Conservation (phyloP, 306 rosid species). For the Dryas drummondii region DNA sequence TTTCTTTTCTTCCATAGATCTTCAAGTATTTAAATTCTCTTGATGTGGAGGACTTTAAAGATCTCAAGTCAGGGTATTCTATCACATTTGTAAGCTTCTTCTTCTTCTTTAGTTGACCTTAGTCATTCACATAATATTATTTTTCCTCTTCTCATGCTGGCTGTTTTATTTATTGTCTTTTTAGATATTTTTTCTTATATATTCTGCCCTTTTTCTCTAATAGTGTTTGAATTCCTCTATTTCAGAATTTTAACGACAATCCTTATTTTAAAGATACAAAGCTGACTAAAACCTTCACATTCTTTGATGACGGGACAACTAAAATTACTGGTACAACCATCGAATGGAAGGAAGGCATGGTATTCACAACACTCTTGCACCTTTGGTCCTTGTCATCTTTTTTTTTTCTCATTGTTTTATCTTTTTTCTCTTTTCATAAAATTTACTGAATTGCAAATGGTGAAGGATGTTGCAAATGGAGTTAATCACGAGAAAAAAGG, state of each 20-base stretch:
- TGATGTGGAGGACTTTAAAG: conserved; percentile 66
- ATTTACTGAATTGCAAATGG: conserved; percentile 13
- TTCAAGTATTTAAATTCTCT: conserved; percentile 58
- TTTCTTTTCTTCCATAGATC: conserved; percentile 37
- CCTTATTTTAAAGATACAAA: conserved; percentile 61
- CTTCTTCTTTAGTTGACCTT: conserved; percentile 14
- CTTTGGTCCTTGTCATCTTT: neutral
- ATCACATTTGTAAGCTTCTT: conserved; percentile 59
- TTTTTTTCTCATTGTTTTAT: neutral
- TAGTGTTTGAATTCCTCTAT: conserved; percentile 19
- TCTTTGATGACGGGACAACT: conserved; percentile 53
- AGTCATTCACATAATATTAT: neutral
- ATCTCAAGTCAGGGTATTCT: conserved; percentile 56
- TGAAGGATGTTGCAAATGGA: conserved; percentile 59
- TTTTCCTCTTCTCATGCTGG: neutral
- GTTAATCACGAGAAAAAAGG: conserved; percentile 52
- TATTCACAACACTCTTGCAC: conserved; percentile 20
- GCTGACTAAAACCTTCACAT: conserved; percentile 56
- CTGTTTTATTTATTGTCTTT: neutral
- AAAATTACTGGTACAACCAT: conserved; percentile 53
- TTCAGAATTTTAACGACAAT: conserved; percentile 57
- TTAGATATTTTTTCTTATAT: neutral
- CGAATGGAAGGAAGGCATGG: conserved; percentile 74
- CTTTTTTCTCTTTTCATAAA: neutral
- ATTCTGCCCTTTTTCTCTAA: neutral